Base-by-base conservation (phyloP, 169 alveolate species). In the Plasmodium blacklocki region DNA sequence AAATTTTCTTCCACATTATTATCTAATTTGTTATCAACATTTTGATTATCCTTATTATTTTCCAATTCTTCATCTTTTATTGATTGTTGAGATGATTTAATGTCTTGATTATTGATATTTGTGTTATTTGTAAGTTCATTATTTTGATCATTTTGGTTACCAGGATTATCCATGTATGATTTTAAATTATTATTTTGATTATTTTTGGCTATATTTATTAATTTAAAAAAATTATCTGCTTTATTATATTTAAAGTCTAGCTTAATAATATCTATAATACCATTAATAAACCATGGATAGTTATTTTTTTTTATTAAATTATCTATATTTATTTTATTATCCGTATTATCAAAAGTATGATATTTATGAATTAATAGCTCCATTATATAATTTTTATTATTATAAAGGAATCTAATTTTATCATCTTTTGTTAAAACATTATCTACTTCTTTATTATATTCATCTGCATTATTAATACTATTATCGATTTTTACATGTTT, bases 391-490 rank as follows among this genome's bases (percentile, higher is more conserved):
- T 86, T 75, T 73, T 94, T 94, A 92, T 94, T 94, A 87, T 94
- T 94, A 90, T 93, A 94, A 29, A 94, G 74, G 78, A 94, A 94
- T 67, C 88, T 74, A 14, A 93, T 91, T 71, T 93, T 93, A 63
- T 94, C 96, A 47, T 93, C 94, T 29, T 93, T 94, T 49, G 91
- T 94, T 67, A 94, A 39, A 26, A 89, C 29, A 15, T 86, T 70
- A 73, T 73, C 88, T 11, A 86, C 88, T 74, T 86, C 88, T 26
- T 60, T 14, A 26, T 86, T 86, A 64, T 73, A 62, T 43, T 73
- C 60, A 50, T 70, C 87, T 14, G 74, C 47, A 66, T 72, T 73
- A 9, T 56, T 72, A 15, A 72, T 49, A 23, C 75, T 49, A 21
- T 45, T 49, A 26, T 71, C 76, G 0, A 86, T 70, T 72, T 70